Evolutionary conservation across 768 basidiomycete species (phyloP), one percentile per base, ranked within the genome.

Genomic region (Suillus spraguei): DNA sequence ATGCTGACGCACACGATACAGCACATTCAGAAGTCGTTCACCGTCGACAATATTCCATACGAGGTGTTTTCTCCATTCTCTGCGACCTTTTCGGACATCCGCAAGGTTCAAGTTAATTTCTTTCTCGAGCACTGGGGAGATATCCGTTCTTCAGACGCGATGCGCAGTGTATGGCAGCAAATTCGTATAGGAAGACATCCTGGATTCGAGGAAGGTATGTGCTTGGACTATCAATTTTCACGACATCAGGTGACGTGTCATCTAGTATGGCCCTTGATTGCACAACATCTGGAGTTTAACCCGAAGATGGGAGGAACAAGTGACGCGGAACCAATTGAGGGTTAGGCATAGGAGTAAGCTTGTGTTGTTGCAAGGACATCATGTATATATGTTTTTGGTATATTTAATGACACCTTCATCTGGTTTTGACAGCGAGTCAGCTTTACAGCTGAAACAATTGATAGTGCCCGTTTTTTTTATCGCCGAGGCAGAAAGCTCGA

Each of bases 1-100:
- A 7, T 59, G 50, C 47, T 44, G 24, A 36, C 55, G 5, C n/a
- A 24, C 6, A 13, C 38, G 60, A 49, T 42, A 39, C 59, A 92
- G 85, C 89, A 94, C 72, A 95, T 96, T 52, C 78, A 87, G 66
- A 88, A 86, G 65, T 87, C 87, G 0, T 82, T 96, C 52, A 88
- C 87, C 0, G 85, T 90, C 14, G 85, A 90, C 16, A 95, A 94
- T 73, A 89, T 95, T 59, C 89, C 91, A 2, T 88, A 90, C 67
- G 94, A 96, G 72, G 87, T 91, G 42, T 96, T 96, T 71, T 92
- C 90, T 13, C 86, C 88, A 0, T 95, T 96, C 77, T 88, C 91
- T 6, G 89, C 90, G 6, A 86, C 87, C 0, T 95, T 92, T 68
- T 88, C 90, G 60, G 89, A 91, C 50, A 87, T 96, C 33, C 81